Evolutionary conservation across 371 early-diverging fungal genomes (phyloP), one percentile per base, ranked within the genome.

Genomic region (Enteropsectra breve): DNA sequence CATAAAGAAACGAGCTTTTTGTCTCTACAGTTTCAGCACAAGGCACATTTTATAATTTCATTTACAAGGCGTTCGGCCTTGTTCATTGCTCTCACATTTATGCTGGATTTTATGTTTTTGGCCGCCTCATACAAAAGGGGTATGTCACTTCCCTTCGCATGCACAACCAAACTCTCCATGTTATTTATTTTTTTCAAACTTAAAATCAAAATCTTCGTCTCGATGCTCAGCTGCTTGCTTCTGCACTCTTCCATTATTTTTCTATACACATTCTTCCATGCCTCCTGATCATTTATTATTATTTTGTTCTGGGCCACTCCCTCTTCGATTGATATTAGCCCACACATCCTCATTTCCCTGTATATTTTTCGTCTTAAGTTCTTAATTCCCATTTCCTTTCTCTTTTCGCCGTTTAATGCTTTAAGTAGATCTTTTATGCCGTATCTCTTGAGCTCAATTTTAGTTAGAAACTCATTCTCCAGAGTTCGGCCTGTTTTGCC

Each of bases 381-480:
- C 37, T 32, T 63, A 40, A 68, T 29, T 24, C 63, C 28, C 23
- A 38, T 36, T 56, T 37, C 62, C 24, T 30, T 40, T 23, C 40
- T 52, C 26, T 37, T 67, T 49, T 72, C 72, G 49, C 72, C 72
- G 40, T 72, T 72, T 15, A 72, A 48, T 11, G 23, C 32, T 15
- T 63, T 24, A 30, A 72, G 28, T 8, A 63, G 48, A 18, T 68
- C 45, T 15, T 32, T 30, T 1, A 58, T 53, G 2, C 37, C 45
- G 2, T 30, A 30, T 23, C 57, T 45, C 18, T 15, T 34, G 32
- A 53, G 29, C n/a, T 36, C 30, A n/a, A 72, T 62, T 18, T 54
- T 61, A 24, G 24, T 24, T 30, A 55, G 28, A 1, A 68, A 32
- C 21, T 63, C 68, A 24, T 62, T 34, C 15, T 37, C 45, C 49